Evolutionary conservation across 352 stramenopile species (phyloP).

Genomic region (Blastocystis sp.): DNA sequence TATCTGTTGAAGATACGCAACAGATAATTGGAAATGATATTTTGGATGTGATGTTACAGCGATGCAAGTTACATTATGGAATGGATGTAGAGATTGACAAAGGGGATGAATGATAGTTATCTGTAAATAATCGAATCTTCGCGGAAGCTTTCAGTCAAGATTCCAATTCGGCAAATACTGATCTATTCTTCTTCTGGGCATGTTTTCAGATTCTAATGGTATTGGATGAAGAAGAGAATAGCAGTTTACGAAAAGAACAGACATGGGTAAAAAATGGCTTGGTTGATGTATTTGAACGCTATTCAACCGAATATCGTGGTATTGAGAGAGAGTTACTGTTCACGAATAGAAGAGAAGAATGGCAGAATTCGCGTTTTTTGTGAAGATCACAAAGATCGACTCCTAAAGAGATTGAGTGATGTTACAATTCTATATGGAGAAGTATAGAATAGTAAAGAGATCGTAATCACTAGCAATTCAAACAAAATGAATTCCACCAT

Average conservation of each 20-base stretch:
- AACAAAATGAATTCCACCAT: not conserved
- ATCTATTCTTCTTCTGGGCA: slow-evolving; percentile 38
- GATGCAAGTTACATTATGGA: not conserved
- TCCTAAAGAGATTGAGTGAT: slow-evolving; percentile 2
- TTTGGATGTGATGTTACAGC: not conserved
- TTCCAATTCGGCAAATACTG: not conserved
- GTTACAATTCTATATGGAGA: not conserved
- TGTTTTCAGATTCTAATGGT: not conserved
- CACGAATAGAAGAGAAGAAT: not conserved
- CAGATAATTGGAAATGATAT: not conserved
- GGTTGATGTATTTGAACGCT: not conserved
- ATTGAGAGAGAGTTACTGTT: not conserved
- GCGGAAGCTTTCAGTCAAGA: not conserved
- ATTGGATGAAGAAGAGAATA: slow-evolving; percentile 8
- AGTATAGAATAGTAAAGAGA: not conserved
- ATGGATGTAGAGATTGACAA: not conserved
- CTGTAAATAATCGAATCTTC: not conserved
- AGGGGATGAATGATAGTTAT: not conserved
- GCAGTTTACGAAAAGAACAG: not conserved
- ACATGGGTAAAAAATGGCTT: not conserved
- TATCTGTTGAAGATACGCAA: not conserved
- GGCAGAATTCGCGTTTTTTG: not conserved
- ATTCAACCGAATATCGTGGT: not conserved
- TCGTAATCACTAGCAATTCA: not conserved
- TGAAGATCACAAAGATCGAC: not conserved